These are phyloP conservation scores for Podospora sp. DNA, from an alignment of 495 filamentous ascomycete genomes.

Conservation along the genomic window DNA sequence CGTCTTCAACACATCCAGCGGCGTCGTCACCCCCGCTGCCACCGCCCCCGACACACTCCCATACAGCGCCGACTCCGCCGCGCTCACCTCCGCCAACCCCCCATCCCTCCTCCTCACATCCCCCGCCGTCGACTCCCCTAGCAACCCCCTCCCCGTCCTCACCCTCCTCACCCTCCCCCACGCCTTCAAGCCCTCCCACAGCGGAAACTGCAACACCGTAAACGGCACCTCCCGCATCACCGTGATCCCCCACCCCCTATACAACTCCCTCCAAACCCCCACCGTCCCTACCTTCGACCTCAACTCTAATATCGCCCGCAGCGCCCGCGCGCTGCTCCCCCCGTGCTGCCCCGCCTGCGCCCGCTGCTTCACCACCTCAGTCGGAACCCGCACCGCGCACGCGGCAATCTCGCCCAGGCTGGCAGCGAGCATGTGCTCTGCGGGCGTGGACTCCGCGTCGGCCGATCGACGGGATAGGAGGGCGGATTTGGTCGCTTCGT, in stretches of 20 bases:
- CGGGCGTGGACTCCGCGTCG: neutral
- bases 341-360: slow-evolving; percentile 80
- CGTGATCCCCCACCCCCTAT: slow-evolving; percentile 87
- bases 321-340: slow-evolving; percentile 59
- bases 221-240: slow-evolving; percentile 96
- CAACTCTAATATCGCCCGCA: slow-evolving; percentile 69
- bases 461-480: slow-evolving; percentile 33
- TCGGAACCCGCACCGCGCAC: slow-evolving; percentile 89
- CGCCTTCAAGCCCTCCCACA: slow-evolving; percentile 91
- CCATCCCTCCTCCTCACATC: neutral
- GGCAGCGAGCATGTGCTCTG: slow-evolving; percentile 80
- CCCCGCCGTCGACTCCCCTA: slow-evolving; percentile 46
- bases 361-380: slow-evolving; percentile 95
- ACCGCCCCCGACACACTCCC: slow-evolving; percentile 82
- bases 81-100: slow-evolving; percentile 55
- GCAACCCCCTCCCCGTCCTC: slow-evolving; percentile 53
- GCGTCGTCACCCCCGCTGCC: slow-evolving; percentile 87
- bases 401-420: slow-evolving; percentile 88
- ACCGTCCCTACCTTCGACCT: slow-evolving; percentile 43
- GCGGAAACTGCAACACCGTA: slow-evolving; percentile 92
- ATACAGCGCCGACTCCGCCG: slow-evolving; percentile 80
- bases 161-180: slow-evolving; percentile 45
- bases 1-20: slow-evolving; percentile 95
- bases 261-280: slow-evolving; percentile 79
- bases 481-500: slow-evolving; percentile 75